Evolutionary conservation across 495 filamentous ascomycete genomes (phyloP), one percentile per base, ranked within the genome.

Genomic region (Penicillium flavigenum): DNA sequence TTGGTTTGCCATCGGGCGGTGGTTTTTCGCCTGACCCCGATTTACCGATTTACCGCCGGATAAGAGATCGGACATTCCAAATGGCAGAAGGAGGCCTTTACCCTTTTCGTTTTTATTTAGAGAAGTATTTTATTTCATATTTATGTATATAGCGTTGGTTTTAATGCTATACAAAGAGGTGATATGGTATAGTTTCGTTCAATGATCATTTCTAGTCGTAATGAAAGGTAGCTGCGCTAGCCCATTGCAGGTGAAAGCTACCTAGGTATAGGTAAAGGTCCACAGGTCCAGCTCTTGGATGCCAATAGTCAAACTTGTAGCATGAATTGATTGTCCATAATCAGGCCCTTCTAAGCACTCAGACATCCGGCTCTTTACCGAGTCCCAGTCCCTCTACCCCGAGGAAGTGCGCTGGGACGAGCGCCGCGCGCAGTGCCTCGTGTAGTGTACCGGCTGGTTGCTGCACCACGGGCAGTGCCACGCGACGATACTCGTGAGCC

Each of bases 371-470:
- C 32, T 7, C 17, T 51, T 73, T 64, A 76, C 47, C 72, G 70
- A 36, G 63, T 62, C 7, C 53, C 53, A 10, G 8, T 41, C 3
- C 75, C 74, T 42, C 71, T 70, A 8, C 76, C 76, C 19, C 76
- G 66, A 17, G 76, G 75, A 19, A 79, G 58, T 39, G 68, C 75
- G 48, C 76, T 79, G 1, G 72, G 67, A 39, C 75, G 76, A 36
- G 54, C 63, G 54, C 76, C 64, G n/a, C 45, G 63, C 12, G 59
- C 32, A 26, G 69, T 61, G 32, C 76, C 72, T 68, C 73, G 59
- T 8, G 73, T 77, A 8, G 72, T 53, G 61, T 79, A 75, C 26
- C 74, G 74, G 58, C 73, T 72, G n/a, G 60, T 75, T 39, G 64
- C 73, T 54, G 63, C 71, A 66, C 80, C 69, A 52, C 74, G 73